phyloP scores from a whole-genome alignment of 805 yeast genomes.

The Limtongia smithiae region DNA sequence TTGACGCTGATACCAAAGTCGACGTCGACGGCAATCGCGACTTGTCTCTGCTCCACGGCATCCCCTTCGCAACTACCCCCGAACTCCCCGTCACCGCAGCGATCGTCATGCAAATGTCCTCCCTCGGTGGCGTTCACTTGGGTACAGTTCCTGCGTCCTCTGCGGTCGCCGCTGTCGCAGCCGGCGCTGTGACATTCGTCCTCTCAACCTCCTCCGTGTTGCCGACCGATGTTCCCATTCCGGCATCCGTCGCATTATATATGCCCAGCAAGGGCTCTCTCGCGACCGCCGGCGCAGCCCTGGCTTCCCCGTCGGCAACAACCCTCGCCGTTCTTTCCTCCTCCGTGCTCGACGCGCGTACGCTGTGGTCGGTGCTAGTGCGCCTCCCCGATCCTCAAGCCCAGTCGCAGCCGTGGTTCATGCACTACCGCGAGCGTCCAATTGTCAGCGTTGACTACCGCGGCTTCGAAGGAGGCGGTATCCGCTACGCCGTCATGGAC shows the following conservation, averaged over 20 bases:
- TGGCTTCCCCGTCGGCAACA: conserved; percentile 23
- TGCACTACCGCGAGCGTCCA: conserved; percentile 24
- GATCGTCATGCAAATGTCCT: conserved; percentile 16
- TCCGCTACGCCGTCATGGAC: conserved; percentile 17
- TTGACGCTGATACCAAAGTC: conserved; percentile 8
- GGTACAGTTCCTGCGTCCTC: conserved; percentile 7
- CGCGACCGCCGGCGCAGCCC: conserved; percentile 22
- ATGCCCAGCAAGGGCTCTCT: conserved; percentile 20
- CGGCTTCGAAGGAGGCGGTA: conserved; percentile 22
- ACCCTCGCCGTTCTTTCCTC: conserved; percentile 23
- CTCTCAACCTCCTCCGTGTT: conserved; percentile 8
- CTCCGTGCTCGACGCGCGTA: conserved; percentile 24
- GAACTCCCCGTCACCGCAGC: conserved; percentile 17
- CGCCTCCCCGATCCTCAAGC: conserved; percentile 11
- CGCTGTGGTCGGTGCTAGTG: conserved; percentile 27
- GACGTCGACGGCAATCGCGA: conserved; percentile 21
- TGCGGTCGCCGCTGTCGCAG: conserved; percentile 6
- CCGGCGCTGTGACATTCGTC: conserved; percentile 10
- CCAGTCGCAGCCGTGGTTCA: conserved; percentile 5
- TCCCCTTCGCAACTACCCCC: conserved; percentile 25
- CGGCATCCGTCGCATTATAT: conserved; percentile 13
- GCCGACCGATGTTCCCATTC: background rate
- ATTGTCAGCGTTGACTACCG: conserved; percentile 25
- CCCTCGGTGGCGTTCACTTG: conserved; percentile 20
- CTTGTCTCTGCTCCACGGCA: conserved; percentile 21